Conservation (phyloP, 2,329 filamentous ascomycete species). For the Phoma sp. region DNA sequence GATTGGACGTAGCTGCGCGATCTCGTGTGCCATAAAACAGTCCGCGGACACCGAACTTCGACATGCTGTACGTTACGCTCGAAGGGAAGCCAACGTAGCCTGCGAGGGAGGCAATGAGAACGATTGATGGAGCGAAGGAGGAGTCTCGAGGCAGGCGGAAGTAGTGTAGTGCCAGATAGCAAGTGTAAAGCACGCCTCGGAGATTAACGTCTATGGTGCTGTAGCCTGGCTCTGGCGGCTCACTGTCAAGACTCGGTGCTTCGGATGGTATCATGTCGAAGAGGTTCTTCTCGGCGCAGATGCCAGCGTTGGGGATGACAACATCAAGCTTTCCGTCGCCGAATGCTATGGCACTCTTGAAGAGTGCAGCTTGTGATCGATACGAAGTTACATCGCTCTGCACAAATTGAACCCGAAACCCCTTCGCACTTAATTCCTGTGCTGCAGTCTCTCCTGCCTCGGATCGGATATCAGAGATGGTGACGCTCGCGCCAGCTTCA, state of each 20-base stretch:
- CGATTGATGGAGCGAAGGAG: conserved; percentile 26
- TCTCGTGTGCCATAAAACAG: conserved; percentile 34
- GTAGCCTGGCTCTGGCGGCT: conserved; percentile 28
- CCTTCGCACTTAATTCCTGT: conserved; percentile 20
- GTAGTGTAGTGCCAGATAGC: conserved; percentile 37
- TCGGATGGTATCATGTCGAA: conserved; percentile 29
- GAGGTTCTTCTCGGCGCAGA: conserved; percentile 32
- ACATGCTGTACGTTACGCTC: conserved; percentile 34
- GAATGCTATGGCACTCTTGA: conserved; percentile 39
- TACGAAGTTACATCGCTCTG: conserved; percentile 42
- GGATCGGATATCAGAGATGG: conserved; percentile 32
- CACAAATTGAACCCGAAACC: conserved; percentile 38
- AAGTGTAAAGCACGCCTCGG: conserved; percentile 32
- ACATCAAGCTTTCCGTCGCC: conserved; percentile 39
- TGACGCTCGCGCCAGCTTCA: conserved; percentile 33
- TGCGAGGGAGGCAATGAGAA: conserved; percentile 33
- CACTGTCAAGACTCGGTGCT: conserved; percentile 15
- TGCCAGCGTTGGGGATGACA: conserved; percentile 42
- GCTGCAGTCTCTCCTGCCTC: conserved; percentile 20
- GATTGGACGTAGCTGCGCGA: conserved; percentile 16
- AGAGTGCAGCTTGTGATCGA: conserved; percentile 36
- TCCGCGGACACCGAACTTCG: conserved; percentile 39
- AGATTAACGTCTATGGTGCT: conserved; percentile 32
- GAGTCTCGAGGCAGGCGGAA: conserved; percentile 29
- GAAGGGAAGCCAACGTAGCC: conserved; percentile 34